Percentiles rank a stretch among this genome's conserved stretches.
Conservation (phyloP, 2,329 filamentous ascomycete species). For the Aspergillus vadensis region DNA sequence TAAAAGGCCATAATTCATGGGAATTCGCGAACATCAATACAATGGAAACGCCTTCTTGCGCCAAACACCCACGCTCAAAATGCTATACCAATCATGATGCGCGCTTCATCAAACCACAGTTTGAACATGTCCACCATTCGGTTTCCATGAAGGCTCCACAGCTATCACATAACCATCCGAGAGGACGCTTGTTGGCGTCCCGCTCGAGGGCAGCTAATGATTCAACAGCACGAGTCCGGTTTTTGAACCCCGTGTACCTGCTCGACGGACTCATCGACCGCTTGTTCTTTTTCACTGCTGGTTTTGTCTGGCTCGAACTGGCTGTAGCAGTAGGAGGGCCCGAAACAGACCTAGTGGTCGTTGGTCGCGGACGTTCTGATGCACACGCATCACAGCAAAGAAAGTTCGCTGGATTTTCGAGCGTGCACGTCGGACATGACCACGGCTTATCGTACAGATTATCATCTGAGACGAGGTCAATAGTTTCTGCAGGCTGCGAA, state of each 20-base stretch:
- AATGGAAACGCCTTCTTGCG: neutral
- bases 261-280: constrained; percentile 20
- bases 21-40: neutral
- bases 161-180: constrained; percentile 61
- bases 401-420: constrained; percentile 61
- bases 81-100: constrained; percentile 40
- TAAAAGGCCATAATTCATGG: neutral
- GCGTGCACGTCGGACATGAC: constrained; percentile 63
- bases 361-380: constrained; percentile 52
- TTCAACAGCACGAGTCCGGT: constrained; percentile 38
- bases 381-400: constrained; percentile 64
- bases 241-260: constrained; percentile 30
- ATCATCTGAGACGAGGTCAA: constrained; percentile 29
- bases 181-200: constrained; percentile 47
- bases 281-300: constrained; percentile 24
- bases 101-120: constrained; percentile 61
- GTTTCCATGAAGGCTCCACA: constrained; percentile 66
- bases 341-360: constrained; percentile 19
- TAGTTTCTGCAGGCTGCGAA: constrained; percentile 7
- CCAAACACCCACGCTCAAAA: neutral
- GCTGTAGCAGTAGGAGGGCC: constrained; percentile 4
- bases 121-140: constrained; percentile 65
- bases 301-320: constrained; percentile 7
- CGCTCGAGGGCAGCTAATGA: constrained; percentile 41
- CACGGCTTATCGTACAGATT: constrained; percentile 50